phyloP scores from a whole-genome alignment of 495 filamentous ascomycete genomes.

The Trichocladium uniseriatum region DNA sequence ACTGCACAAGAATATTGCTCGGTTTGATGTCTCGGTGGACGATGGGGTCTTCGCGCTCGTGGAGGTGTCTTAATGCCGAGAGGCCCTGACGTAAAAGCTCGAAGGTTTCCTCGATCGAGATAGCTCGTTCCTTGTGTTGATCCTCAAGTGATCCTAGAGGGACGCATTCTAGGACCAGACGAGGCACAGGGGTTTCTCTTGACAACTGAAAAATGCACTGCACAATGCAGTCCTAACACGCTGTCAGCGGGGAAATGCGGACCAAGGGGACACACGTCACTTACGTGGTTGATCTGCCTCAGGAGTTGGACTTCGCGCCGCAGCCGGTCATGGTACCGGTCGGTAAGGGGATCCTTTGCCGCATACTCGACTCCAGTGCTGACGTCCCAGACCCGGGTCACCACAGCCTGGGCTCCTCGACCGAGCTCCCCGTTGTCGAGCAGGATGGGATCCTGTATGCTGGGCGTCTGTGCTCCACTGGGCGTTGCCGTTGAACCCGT shows the following conservation, averaged over 20 bases:
- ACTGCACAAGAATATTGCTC: neutral
- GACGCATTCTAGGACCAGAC: too few relatives aligned
- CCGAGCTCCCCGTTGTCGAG: neutral
- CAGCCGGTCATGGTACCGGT: neutral
- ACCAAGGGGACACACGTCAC: too few relatives aligned
- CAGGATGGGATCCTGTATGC: neutral
- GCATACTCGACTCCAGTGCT: neutral
- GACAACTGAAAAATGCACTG: too few relatives aligned
- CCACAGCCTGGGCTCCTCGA: neutral
- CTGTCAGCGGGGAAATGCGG: too few relatives aligned
- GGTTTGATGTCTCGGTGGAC: constrained; percentile 6
- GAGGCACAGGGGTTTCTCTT: too few relatives aligned
- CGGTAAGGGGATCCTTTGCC: neutral
- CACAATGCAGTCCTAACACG: too few relatives aligned
- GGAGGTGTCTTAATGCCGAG: constrained; percentile 1
- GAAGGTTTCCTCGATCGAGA: neutral
- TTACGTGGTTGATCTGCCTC: neutral
- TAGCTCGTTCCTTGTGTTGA: too few relatives aligned
- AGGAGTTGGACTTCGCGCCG: neutral
- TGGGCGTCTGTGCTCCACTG: constrained; percentile 1
- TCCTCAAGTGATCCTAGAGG: too few relatives aligned
- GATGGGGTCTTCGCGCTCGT: neutral
- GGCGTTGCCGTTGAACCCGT: too few relatives aligned
- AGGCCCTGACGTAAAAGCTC: neutral
- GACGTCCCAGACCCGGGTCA: neutral